phyloP scores from a whole-genome alignment of 164 flowering plant species.

The Kalanchoe fedtschenkoi region DNA sequence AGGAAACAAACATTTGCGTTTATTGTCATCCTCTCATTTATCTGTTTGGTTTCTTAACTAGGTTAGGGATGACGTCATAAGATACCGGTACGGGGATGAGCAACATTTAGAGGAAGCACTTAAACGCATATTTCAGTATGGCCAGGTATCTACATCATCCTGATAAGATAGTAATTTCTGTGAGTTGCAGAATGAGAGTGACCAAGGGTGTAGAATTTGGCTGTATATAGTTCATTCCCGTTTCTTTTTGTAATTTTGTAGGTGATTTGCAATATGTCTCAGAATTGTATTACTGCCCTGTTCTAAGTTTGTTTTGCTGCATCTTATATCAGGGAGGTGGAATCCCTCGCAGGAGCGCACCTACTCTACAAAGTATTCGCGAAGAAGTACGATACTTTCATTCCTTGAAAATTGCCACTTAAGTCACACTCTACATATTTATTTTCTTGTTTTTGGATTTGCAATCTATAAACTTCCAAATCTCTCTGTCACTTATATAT shows the following conservation, averaged over 20 bases:
- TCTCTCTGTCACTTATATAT: not conserved
- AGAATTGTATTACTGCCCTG: not conserved
- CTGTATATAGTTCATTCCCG: not conserved
- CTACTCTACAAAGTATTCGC: conserved; percentile 60
- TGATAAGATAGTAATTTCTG: not conserved
- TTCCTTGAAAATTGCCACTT: not conserved
- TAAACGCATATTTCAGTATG: conserved; percentile 88
- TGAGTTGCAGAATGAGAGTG: not conserved
- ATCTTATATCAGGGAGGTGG: conserved; percentile 66
- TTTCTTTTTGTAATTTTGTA: not conserved
- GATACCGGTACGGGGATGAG: conserved; percentile 95
- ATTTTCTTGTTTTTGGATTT: not conserved
- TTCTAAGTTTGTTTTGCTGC: not conserved
- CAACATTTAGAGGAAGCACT: conserved; percentile 96
- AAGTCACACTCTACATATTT: not conserved
- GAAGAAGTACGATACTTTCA: conserved; percentile 62
- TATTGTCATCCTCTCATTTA: not conserved
- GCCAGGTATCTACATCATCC: conserved; percentile 40
- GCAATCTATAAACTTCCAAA: not conserved
- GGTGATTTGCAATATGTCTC: not conserved
- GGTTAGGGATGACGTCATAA: conserved; percentile 85
- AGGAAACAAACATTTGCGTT: not conserved
- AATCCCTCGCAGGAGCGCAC: conserved; percentile 87
- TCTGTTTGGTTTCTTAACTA: conserved; percentile 16
- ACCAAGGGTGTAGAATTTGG: not conserved